Base-by-base conservation (phyloP, 371 early-diverging fungal species). In the Mucor irregularis region DNA sequence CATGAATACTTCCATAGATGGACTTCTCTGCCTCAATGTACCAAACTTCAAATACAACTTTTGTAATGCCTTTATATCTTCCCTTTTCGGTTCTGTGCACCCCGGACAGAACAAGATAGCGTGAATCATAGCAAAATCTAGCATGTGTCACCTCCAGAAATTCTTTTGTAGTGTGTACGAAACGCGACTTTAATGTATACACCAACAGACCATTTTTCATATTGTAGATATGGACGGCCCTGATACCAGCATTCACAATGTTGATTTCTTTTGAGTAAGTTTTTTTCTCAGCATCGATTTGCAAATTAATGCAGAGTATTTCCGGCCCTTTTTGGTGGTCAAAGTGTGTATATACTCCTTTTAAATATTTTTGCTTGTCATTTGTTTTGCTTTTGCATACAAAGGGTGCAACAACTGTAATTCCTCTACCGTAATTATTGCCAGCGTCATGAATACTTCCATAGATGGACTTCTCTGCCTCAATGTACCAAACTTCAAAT, bases 151-250 rank as follows among this genome's bases (percentile, higher is more conserved):
- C 17, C 13, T 10, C 24, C 14, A 26, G 3, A 14, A 9, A 25
- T 4, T n/a, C 9, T 2, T 6, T 10, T 0, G 14, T 11, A 9
- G 5, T 10, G 3, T 11, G 4, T 24, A 7, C 17, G 0, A 10
- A 21, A 4, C 24, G 16, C 2, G 42, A 42, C 10, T 42, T 25
- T 5, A 49, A 38, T 16, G n/a, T 21, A 11, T 28, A 37, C 4
- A 49, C 38, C 7, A 49, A 22, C 4, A 51, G 28, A 4, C 56
- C 24, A 40, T 42, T 42, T 49, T 56, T 48, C 0, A 48, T 34
- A 31, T 49, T 49, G 22, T 49, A 49, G 6, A 49, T 37, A 13
- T 49, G 35, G 16, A 42, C 10, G 1, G 24, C 21, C 13, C 13
- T 17, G 5, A 10, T 42, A 2, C 24, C 17, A 31, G 31, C 42